A percentile compares a stretch with the other conserved stretches of the same genome.
phyloP scores from a whole-genome alignment of 352 stramenopile genomes.

The Blastocystis sp. region DNA sequence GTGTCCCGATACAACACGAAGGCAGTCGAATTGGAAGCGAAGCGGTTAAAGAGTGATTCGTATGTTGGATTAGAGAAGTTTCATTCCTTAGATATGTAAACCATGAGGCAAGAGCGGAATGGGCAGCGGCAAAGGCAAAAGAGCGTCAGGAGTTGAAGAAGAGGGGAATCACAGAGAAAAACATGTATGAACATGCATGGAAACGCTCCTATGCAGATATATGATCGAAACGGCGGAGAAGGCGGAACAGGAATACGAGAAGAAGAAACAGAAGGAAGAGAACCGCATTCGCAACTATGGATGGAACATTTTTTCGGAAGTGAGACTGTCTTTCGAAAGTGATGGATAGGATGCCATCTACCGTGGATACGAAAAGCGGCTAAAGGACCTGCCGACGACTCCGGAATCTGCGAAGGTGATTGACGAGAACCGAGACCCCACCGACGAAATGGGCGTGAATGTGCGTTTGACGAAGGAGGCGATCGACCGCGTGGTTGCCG shows the following conservation, averaged over 20 bases:
- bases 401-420: neutral
- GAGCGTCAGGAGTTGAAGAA: slow-evolving; percentile 31
- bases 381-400: slow-evolving; percentile 42
- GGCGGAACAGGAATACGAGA: neutral
- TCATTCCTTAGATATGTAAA: slow-evolving; percentile 26
- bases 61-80: neutral
- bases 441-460: slow-evolving; percentile 30
- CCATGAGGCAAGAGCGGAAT: slow-evolving; percentile 19
- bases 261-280: slow-evolving; percentile 48
- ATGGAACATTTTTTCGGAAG: slow-evolving; percentile 52
- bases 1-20: slow-evolving; percentile 22
- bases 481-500: slow-evolving; percentile 11
- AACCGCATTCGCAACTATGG: slow-evolving; percentile 45
- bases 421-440: neutral
- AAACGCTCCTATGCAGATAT: neutral
- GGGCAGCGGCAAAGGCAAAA: slow-evolving; percentile 21
- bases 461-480: neutral
- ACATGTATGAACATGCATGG: neutral
- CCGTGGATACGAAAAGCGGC: slow-evolving; percentile 45
- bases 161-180: slow-evolving; percentile 52
- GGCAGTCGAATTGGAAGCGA: slow-evolving; percentile 44
- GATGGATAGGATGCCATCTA: slow-evolving; percentile 50
- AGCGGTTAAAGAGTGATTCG: slow-evolving; percentile 24
- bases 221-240: slow-evolving; percentile 36
- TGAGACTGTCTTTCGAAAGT: neutral